These are phyloP conservation scores for Sporothrix dimorphospora DNA, from an alignment of 2,329 filamentous ascomycete genomes.

Conservation along the genomic window DNA sequence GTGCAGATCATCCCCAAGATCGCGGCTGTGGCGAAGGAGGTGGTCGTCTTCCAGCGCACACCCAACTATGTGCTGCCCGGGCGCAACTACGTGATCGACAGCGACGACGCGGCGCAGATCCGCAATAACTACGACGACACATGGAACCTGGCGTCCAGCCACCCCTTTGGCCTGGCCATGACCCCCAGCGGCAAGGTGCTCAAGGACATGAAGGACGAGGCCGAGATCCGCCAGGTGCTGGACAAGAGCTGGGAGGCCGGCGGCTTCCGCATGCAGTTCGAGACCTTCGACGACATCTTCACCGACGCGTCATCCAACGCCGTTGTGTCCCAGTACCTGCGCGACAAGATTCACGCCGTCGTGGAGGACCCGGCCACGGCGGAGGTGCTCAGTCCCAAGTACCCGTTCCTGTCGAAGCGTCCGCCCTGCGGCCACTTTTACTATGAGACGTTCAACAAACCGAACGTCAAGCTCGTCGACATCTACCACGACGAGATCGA, in stretches of 20 bases:
- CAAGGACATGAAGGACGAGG: background rate
- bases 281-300: slow-evolving; percentile 36
- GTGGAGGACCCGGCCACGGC: slow-evolving; percentile 43
- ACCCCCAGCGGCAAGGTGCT: slow-evolving; percentile 9
- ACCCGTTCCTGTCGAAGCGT: slow-evolving; percentile 52
- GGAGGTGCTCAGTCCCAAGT: slow-evolving; percentile 44
- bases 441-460: slow-evolving; percentile 52
- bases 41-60: slow-evolving; percentile 80
- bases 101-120: slow-evolving; percentile 5
- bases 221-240: slow-evolving; percentile 19
- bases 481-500: slow-evolving; percentile 47
- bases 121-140: slow-evolving; percentile 18
- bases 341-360: slow-evolving; percentile 43
- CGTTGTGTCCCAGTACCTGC: slow-evolving; percentile 39
- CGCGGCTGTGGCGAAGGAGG: slow-evolving; percentile 62
- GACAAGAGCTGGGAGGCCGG: slow-evolving; percentile 28
- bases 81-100: slow-evolving; percentile 27
- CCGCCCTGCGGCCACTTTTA: slow-evolving; percentile 52
- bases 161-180: slow-evolving; percentile 26
- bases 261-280: slow-evolving; percentile 28
- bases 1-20: slow-evolving; percentile 74
- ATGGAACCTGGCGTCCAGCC: background rate
- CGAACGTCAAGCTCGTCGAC: slow-evolving; percentile 52
- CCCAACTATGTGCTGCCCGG: slow-evolving; percentile 67
- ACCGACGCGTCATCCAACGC: slow-evolving; percentile 39